Evolutionary conservation across 2,329 filamentous ascomycete species (phyloP), one percentile per base, ranked within the genome.

Genomic region (Aureobasidium lini): DNA sequence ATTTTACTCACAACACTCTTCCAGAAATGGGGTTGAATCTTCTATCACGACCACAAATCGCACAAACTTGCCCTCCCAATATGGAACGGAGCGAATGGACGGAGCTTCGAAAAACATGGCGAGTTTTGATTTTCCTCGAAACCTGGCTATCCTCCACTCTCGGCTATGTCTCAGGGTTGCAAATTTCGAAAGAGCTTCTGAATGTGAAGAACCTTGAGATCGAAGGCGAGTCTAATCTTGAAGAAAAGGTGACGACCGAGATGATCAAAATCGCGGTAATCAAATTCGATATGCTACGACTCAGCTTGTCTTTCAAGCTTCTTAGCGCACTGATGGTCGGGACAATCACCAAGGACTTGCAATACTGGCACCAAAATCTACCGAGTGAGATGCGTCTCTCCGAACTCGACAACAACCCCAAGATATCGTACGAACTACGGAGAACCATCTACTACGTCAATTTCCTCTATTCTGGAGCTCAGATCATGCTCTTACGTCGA

Each of bases 401-500:
- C 34, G 31, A 50, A n/a, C n/a, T 50, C 6, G 28, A 49, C 9
- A 36, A 59, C 8, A 37, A 59, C 6, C 18, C 37, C 11, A n/a
- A 39, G 6, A 29, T 59, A 28, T 50, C 56, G 1, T 15, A 18
- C 15, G 48, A 54, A 16, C 28, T 60, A 29, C 57, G 57, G 11
- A 34, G 48, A 29, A 60, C 57, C 29, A 60, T 60, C 6, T 60
- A 60, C 9, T 60, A 50, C 32, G 32, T 60, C 43, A 34, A 60
- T 10, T 40, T 60, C 9, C 49, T 60, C 8, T 54, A 60, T 6
- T 54, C 39, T 23, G 57, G 57, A 37, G 39, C 57, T 18, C 57
- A 16, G 28, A 60, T 60, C 18, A 48, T 60, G 47, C 57, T 60
- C 32, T 13, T 47, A 28, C 57, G 57, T 6, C 57, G 48, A 6